Base-by-base conservation (phyloP, 139 green algal species). In the Marvania coccoides region DNA sequence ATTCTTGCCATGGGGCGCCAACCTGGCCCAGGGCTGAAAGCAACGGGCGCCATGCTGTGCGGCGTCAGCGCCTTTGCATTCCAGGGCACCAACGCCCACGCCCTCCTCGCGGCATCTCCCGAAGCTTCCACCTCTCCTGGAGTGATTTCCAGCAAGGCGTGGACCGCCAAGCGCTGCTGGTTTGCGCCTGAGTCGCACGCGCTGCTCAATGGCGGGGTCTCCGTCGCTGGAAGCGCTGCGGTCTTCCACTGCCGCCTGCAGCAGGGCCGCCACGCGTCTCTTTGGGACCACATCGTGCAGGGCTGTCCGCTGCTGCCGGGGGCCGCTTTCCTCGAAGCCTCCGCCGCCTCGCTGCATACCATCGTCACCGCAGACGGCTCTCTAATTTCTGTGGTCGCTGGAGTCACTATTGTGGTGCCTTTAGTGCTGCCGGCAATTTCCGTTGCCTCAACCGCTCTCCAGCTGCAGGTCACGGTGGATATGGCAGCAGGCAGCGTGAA, bases 31-130 rank as follows among this genome's bases (percentile, higher is more conserved):
- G 54, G 29, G 4, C 26, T 15, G 14, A 15, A 9, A 13, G 33
- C 42, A n/a, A 42, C 39, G 6, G 12, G 28, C 8, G 15, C 39
- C 3, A 33, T 47, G 26, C 63, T 63, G 48, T n/a, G n/a, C n/a
- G 87, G 87, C 47, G 71, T 91, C 7, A 90, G 81, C 58, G 73
- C 71, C 42, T 93, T 93, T 74, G 87, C 87, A n/a, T 93, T 91
- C 65, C 81, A 89, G 62, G 87, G 86, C 57, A 88, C 83, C 48
- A 91, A 92, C 45, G 81, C 79, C 3, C 81, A 95, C 47, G 71
- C 81, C 23, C 60, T 90, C 23, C 29, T 92, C 15, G 30, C 42
- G 3, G 33, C 48, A 59, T 12, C 48, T n/a, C 19, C 19, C 19
- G 42, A 51, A 19, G 42, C 19, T 51, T 19, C 42, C 42, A 19